These are phyloP conservation scores for Copromyces sp. DNA, from an alignment of 495 filamentous ascomycete genomes.

Conservation along the genomic window DNA sequence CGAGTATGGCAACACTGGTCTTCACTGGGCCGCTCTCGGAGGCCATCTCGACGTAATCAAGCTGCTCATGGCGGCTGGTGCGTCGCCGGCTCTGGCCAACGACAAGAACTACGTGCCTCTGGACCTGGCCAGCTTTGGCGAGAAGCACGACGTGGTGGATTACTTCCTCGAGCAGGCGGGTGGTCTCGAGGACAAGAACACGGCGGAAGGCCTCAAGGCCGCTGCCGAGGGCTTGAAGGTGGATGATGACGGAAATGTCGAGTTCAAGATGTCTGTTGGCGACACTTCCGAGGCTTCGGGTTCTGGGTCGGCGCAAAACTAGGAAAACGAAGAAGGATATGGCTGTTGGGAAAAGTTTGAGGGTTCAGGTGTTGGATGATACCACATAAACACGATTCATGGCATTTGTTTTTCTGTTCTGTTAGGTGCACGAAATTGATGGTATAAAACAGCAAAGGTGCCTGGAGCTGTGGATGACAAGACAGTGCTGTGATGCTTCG, in stretches of 20 bases:
- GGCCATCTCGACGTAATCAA: conserved; percentile 76
- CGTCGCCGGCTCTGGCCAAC: conserved; percentile 65
- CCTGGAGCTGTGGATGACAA: background rate
- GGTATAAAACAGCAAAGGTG: background rate
- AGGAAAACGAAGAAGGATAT: background rate
- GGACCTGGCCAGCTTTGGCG: conserved; percentile 70
- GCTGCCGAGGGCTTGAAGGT: conserved; percentile 19
- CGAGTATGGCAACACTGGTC: conserved; percentile 69
- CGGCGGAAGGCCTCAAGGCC: conserved; percentile 20
- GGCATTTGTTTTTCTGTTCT: background rate
- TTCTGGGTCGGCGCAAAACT: background rate
- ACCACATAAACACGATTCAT: background rate
- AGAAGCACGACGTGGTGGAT: conserved; percentile 56
- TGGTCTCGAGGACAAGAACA: conserved; percentile 44
- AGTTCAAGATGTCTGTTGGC: background rate
- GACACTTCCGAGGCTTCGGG: background rate
- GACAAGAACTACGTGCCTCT: conserved; percentile 75
- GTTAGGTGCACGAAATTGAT: background rate
- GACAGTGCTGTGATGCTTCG: background rate
- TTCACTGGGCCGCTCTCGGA: conserved; percentile 89
- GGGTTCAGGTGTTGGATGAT: background rate
- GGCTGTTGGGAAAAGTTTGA: background rate
- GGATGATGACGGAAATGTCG: conserved; percentile 14
- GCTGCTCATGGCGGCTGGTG: conserved; percentile 49
- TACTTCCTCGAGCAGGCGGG: conserved; percentile 49